A percentile compares a stretch with the other conserved stretches of the same genome.
Conservation (phyloP, 1,284 basidiomycete genomes). For the Ustilago nuda region DNA sequence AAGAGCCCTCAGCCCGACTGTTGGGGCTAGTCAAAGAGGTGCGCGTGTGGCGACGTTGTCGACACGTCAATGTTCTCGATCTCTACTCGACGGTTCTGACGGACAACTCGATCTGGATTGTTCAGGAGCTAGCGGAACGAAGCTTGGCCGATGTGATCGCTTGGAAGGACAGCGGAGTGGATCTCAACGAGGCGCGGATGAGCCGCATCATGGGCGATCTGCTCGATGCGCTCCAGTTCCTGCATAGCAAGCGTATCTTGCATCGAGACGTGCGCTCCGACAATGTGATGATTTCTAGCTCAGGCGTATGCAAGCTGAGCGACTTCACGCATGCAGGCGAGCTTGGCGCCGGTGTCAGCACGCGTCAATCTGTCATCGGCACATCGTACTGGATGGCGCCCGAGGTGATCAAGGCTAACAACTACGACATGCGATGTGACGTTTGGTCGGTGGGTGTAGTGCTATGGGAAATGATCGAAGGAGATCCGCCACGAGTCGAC, state of each 20-base stretch:
- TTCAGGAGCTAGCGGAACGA: constrained; percentile 57
- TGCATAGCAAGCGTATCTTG: constrained; percentile 48
- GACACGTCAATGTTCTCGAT: constrained; percentile 50
- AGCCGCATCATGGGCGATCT: constrained; percentile 54
- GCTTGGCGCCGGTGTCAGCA: constrained; percentile 23
- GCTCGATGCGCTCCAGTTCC: constrained; percentile 47
- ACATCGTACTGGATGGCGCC: constrained; percentile 67
- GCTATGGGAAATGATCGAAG: constrained; percentile 63
- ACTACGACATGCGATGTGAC: constrained; percentile 55
- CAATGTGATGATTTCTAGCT: constrained; percentile 55
- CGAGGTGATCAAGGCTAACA: constrained; percentile 59
- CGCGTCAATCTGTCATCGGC: constrained; percentile 53
- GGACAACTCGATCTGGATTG: constrained; percentile 54
- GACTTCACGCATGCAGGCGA: constrained; percentile 60
- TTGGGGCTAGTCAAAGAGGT: constrained; percentile 52
- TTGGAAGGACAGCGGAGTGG: constrained; percentile 37
- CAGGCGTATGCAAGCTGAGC: constrained; percentile 56
- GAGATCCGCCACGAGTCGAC: constrained; percentile 61
- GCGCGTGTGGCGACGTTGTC: constrained; percentile 47
- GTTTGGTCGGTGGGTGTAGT: constrained; percentile 61
- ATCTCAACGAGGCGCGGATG: constrained; percentile 52
- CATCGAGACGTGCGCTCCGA: constrained; percentile 61
- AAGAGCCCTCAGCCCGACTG: constrained; percentile 44
- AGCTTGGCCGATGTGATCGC: constrained; percentile 58
- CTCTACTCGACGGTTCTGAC: constrained; percentile 48